phyloP scores from a whole-genome alignment of 129 eudicot species.

The Silybum marianum region DNA sequence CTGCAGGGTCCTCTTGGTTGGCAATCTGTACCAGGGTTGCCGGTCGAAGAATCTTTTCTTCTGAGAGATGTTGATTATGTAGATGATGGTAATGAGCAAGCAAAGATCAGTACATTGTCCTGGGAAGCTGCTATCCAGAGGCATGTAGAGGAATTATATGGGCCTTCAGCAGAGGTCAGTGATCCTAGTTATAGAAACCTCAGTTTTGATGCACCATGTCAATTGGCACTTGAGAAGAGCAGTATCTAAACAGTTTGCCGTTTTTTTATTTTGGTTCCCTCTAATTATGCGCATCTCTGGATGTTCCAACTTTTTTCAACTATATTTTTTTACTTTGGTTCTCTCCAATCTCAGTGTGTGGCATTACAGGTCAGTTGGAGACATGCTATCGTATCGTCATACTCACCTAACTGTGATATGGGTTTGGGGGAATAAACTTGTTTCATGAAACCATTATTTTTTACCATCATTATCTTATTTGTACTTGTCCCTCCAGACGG shows the following conservation, averaged over 20 bases:
- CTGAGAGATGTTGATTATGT: conserved; percentile 53
- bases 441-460: not conserved
- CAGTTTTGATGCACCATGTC: conserved; percentile 14
- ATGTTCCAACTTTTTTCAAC: not conserved
- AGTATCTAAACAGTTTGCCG: not conserved
- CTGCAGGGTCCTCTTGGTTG: conserved; percentile 95
- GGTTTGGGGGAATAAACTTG: not conserved
- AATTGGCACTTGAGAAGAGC: not conserved
- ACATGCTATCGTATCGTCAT: too few species aligned
- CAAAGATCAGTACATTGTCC: conserved; percentile 68
- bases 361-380: too few species aligned
- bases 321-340: not conserved
- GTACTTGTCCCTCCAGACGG: not conserved
- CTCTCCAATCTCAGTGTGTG: not conserved
- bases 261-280: not conserved
- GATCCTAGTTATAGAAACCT: conserved; percentile 6
- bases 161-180: conserved; percentile 77
- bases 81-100: conserved; percentile 50
- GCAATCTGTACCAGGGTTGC: conserved; percentile 73
- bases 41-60: conserved; percentile 63
- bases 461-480: not conserved
- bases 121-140: conserved; percentile 97
- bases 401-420: not conserved
- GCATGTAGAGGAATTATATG: conserved; percentile 71
- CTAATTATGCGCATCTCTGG: not conserved